Evolutionary conservation across 306 rosid species (phyloP), one percentile per base, ranked within the genome.

Genomic region (Nissolia schottii): DNA sequence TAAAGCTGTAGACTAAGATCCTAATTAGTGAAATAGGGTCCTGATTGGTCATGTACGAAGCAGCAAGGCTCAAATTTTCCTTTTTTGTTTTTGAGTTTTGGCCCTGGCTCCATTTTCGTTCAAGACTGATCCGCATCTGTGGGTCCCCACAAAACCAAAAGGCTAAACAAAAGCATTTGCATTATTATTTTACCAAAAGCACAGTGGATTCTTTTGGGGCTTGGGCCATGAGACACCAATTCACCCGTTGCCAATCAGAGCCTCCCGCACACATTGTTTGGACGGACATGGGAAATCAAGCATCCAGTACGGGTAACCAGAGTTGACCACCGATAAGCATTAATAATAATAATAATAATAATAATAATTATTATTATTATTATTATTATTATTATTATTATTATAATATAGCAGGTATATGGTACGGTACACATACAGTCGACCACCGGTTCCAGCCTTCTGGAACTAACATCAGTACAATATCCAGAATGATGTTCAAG

Each of bases 91-190:
- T n/a, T n/a, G n/a, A n/a, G n/a, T n/a, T n/a, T n/a, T n/a, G n/a
- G n/a, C n/a, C n/a, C n/a, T n/a, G n/a, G n/a, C n/a, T n/a, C n/a
- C n/a, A n/a, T n/a, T n/a, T n/a, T n/a, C n/a, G n/a, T n/a, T n/a
- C n/a, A n/a, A n/a, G n/a, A n/a, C n/a, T n/a, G n/a, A n/a, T n/a
- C n/a, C n/a, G 38, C 0, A 41, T 41, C 49, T 11, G 20, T n/a
- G 10, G 60, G 77, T 7, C 77, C 75, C 67, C 16, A 49, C 32
- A 65, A 6, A 38, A 41, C 45, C 20, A 46, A 60, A 74, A 48
- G 41, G 27, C 75, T 11, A 25, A 38, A 15, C 31, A 56, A 48
- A 38, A 29, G 11, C 14, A 51, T 32, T 24, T 18, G n/a, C n/a
- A n/a, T n/a, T 53, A 10, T 45, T 53, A 56, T 76, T 66, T 31